Percentiles rank a stretch among this genome's conserved stretches.
Evolutionary conservation across 192 early-diverging fungal genomes (phyloP).

Genomic region (Coemansia sp.): DNA sequence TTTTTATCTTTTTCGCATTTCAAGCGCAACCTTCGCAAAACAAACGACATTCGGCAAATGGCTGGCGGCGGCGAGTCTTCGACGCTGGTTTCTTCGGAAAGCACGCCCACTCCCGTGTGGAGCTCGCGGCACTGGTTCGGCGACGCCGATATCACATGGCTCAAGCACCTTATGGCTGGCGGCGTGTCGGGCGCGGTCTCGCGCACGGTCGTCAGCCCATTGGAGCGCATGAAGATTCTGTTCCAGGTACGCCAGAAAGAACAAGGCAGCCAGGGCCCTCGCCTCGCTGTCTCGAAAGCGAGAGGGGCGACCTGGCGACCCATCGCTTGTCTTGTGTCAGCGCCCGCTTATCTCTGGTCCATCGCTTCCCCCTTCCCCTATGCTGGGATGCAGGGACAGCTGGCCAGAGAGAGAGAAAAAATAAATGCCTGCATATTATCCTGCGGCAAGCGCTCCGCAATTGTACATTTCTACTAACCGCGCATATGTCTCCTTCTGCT

Average conservation of each 20-base stretch:
- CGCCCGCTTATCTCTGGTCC: neutral
- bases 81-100: slow-evolving; percentile 24
- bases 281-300: no score
- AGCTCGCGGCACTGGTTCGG: slow-evolving; percentile 56
- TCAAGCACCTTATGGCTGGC: slow-evolving; percentile 74
- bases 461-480: neutral
- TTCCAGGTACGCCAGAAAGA: slow-evolving; percentile 62
- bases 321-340: no score
- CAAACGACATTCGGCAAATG: slow-evolving; percentile 12
- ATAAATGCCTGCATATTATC: neutral
- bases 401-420: no score
- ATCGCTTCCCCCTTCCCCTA: neutral
- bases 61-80: slow-evolving; percentile 25
- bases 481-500: neutral
- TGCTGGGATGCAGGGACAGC: neutral
- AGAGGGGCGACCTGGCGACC: no score
- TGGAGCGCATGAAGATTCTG: slow-evolving; percentile 83
- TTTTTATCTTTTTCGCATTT: slow-evolving; percentile 9
- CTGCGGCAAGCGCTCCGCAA: neutral
- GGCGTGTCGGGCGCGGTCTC: slow-evolving; percentile 75
- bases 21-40: neutral
- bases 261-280: neutral
- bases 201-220: slow-evolving; percentile 74
- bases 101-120: slow-evolving; percentile 26
- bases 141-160: slow-evolving; percentile 55